Evolutionary conservation across 768 basidiomycete genomes (phyloP), one percentile per base, ranked within the genome.

Genomic region (Dentipellis sp.): DNA sequence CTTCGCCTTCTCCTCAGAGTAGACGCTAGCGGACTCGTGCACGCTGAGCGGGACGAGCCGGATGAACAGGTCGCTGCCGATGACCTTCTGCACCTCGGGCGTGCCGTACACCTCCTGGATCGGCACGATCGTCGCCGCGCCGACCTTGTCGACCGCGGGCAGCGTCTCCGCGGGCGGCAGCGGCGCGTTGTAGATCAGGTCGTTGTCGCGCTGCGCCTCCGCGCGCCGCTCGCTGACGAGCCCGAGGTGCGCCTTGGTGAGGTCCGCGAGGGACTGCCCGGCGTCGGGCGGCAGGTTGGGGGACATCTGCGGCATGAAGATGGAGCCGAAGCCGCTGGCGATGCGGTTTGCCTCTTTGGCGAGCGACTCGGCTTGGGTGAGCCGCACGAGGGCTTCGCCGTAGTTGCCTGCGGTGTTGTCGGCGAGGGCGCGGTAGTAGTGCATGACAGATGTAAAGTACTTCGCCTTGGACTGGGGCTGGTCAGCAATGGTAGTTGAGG

Each of bases 1-100:
- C 70, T 99, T 98, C 19, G 95, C 97, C 73, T 98, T 98, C 72
- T 99, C 97, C 69, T 99, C 97, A 0, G 93, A 95, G 69, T 99
- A 99, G 12, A 99, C 84, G 57, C 87, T 90, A 12, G 95, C 95
- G 60, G 89, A 90, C 71, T 97, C 94, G 67, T 97, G 94, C 6
- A 99, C 93, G 62, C 88, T 89, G 46, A 99, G 74, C 11, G 97
- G 97, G 36, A 99, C 79, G 4, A 99, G 80, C 46, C 84, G 78
- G 58, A 83, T 67, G 69, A 99, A 99, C 54, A 97, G 76, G 69
- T 97, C 95, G 16, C 82, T 81, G 1, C 97, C 97, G 62, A 99
- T 97, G 50, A 93, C 81, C 73, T 90, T 91, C 68, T 97, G 91
- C 16, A 97, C 94, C 9, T 97, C 94, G 0, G 90, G 83, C 7